Evolutionary conservation across 2,329 filamentous ascomycete genomes (phyloP).

Genomic region (Penicillium brevicompactum): DNA sequence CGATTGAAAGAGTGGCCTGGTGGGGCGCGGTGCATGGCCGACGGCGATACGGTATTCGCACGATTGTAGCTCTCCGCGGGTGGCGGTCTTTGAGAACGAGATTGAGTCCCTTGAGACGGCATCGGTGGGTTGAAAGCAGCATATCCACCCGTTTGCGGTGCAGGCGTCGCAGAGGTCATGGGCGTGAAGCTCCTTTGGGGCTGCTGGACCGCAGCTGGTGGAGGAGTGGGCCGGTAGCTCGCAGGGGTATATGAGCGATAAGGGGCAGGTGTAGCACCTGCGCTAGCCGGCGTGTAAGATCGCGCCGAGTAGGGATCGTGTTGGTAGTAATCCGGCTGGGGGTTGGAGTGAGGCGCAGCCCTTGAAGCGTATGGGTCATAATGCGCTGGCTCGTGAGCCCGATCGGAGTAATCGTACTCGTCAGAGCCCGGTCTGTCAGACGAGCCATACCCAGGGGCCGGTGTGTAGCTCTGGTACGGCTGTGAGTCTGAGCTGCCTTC

Average conservation of each 20-base stretch:
- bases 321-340: background rate
- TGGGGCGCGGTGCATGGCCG: slow-evolving; percentile 23
- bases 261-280: slow-evolving; percentile 5
- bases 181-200: slow-evolving; percentile 18
- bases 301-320: slow-evolving; percentile 5
- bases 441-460: slow-evolving; percentile 23
- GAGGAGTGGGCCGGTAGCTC: slow-evolving; percentile 14
- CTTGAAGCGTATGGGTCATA: slow-evolving; percentile 16
- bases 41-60: slow-evolving; percentile 23
- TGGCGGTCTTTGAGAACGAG: slow-evolving; percentile 5
- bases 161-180: slow-evolving; percentile 7
- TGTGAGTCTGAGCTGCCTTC: slow-evolving; percentile 10
- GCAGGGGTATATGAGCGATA: slow-evolving; percentile 19
- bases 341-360: background rate
- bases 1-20: slow-evolving; percentile 27
- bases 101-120: slow-evolving; percentile 9
- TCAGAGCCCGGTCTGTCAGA: slow-evolving; percentile 1
- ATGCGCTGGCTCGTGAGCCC: background rate
- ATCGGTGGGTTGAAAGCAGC: slow-evolving; percentile 25
- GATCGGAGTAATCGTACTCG: slow-evolving; percentile 6
- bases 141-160: slow-evolving; percentile 21
- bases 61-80: slow-evolving; percentile 20
- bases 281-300: slow-evolving; percentile 15
- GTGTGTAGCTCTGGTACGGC: slow-evolving; percentile 24
- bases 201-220: slow-evolving; percentile 4